Base-by-base conservation (phyloP, 2,329 filamentous ascomycete genomes). In the Teratosphaeria viscida region DNA sequence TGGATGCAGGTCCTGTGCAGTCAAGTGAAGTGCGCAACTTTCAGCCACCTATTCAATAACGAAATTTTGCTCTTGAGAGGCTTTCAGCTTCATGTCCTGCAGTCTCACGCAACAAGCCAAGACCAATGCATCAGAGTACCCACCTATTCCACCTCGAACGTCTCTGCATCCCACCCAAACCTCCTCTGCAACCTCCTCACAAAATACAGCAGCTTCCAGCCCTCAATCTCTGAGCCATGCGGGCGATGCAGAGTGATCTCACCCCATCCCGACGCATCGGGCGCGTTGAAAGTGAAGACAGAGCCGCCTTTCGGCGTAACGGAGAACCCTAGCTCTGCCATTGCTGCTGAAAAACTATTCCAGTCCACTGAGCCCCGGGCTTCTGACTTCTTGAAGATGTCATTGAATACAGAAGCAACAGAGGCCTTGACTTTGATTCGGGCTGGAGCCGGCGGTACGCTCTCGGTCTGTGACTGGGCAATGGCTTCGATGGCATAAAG, bases 191-290 rank as follows among this genome's bases (percentile, higher is more conserved):
- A 35, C 55, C 55, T 59, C 3, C 55, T 54, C 14, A 55, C 47
- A 23, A 63, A 49, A 14, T 62, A 61, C 39, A 57, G 54, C 5
- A 64, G 14, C n/a, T 54, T 57, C 29, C 60, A 56, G 2, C 63
- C 63, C 35, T 63, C 63, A n/a, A 63, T 63, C 29, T 63, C 61
- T 34, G 63, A 62, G 54, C 49, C 53, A 43, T 64, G 63, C 29
- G 63, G 63, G 49, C 63, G 59, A 57, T 64, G 63, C 8, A 63
- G 19, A 52, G 58, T 63, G 19, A 63, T 59, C 7, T 61, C 57
- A 6, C 57, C 47, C 35, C 12, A 14, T 5, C 29, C 52, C 56
- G 61, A 61, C 29, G 60, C 59, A 34, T 58, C 54, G 8, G 61
- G 61, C 55, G 63, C 58, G 47, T 59, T 47, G 60, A 63, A 63